Base-by-base conservation (phyloP, 1,284 basidiomycete genomes). In the Somion occarium region DNA sequence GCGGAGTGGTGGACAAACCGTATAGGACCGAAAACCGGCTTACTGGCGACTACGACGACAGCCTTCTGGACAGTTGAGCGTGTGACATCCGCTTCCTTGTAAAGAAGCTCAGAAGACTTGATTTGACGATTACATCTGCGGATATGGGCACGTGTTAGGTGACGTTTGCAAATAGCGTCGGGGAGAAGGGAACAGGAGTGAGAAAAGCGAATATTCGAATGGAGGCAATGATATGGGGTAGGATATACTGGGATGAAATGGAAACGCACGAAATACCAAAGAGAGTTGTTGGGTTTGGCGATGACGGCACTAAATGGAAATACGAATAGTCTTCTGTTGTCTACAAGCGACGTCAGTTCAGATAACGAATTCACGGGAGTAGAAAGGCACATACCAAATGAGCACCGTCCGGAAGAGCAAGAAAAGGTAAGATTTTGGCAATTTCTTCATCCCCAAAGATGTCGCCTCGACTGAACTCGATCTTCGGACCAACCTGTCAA, bases 21-120 rank as follows among this genome's bases (percentile, higher is more conserved):
- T 69, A 92, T 89, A 37, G 88, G 88, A 20, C 91, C 91, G 64
- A 95, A 96, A 1, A 94, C 80, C 0, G 92, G 92, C 61, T 91
- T 92, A 3, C 86, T 87, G 2, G 93, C 94, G 30, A 99, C 75
- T 1, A 99, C 91, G 0, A 99, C 92, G 2, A 99, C 91, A 0
- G 97, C 96, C 66, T 99, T 99, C 68, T 99, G 96, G 0, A 99
- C 96, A 13, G 89, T 98, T 24, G 91, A 93, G 18, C 96, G 83
- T 4, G 96, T 98, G 7, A 99, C 93, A 61, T 98, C 93, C 13
- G 83, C 76, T 23, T 85, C 83, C 61, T 90, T 90, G 49, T 87
- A 83, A 3, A 93, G 73, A n/a, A 99, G 76, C 19, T 86, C 78
- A 1, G 88, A 78, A 1, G 94, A 76, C 5, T 89, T 78, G 43